phyloP scores from a whole-genome alignment of 2,329 filamentous ascomycete species.

The Apiospora pterosperma region DNA sequence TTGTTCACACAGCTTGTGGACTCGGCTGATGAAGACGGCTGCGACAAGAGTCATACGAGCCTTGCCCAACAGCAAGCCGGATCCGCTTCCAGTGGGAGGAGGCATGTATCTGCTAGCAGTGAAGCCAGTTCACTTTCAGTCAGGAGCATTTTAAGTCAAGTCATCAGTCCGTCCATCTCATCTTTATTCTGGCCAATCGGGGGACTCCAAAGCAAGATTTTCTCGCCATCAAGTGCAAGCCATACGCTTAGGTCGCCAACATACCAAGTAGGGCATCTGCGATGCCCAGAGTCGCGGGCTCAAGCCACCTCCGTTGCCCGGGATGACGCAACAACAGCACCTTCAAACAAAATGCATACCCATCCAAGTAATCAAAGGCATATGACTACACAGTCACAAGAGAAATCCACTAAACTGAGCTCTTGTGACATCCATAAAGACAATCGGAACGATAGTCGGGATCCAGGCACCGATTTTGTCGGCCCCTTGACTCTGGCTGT shows the following conservation, averaged over 20 bases:
- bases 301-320: background rate
- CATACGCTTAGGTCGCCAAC: background rate
- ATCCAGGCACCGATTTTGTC: background rate
- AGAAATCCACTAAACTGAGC: background rate
- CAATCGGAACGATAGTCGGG: background rate
- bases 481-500: background rate
- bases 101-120: conserved; percentile 5
- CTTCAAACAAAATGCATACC: background rate
- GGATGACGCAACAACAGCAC: background rate
- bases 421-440: background rate
- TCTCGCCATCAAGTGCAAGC: background rate
- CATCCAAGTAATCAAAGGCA: background rate
- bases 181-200: background rate
- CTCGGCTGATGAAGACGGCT: background rate
- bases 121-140: background rate
- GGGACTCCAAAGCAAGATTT: background rate
- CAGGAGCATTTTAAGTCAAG: background rate
- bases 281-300: background rate
- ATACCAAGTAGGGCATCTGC: background rate
- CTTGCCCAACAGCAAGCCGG: background rate
- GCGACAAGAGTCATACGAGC: background rate
- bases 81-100: conserved; percentile 27
- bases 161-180: background rate
- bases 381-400: background rate
- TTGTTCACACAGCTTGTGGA: conserved; percentile 37